Conservation (phyloP, 345 rosid species). For the Iberis pinnata region DNA sequence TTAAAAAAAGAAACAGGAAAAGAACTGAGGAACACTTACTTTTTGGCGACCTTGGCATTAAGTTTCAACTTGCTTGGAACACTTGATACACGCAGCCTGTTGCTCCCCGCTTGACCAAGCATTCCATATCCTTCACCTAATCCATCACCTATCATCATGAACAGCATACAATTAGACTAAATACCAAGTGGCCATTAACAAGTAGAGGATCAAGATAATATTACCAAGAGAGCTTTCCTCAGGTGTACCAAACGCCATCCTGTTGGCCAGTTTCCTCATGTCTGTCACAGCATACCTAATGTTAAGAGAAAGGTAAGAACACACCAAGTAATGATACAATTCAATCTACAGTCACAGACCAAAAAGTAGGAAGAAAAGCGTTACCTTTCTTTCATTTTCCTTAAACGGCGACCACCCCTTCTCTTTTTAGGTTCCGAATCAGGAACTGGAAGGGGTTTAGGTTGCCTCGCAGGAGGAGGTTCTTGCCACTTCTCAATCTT, state of each 20-base stretch:
- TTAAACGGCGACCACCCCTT: conserved; percentile 91
- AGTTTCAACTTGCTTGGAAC: conserved; percentile 92
- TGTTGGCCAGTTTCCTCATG: conserved; percentile 93
- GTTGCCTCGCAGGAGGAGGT: conserved; percentile 98
- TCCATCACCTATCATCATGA: conserved; percentile 68
- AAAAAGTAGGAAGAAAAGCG: not conserved
- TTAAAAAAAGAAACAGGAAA: too few species aligned
- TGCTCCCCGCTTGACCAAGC: conserved; percentile 99
- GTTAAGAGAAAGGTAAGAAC: conserved; percentile 2
- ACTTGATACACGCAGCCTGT: conserved; percentile 78
- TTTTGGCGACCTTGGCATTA: conserved; percentile 87
- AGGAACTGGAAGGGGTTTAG: conserved; percentile 96
- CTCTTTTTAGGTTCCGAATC: conserved; percentile 97
- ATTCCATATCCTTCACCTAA: conserved; percentile 98
- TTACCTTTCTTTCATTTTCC: conserved; percentile 97
- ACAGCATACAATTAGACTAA: conserved; percentile 9
- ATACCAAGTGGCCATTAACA: not conserved
- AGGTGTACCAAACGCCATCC: conserved; percentile 94
- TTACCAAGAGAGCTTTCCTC: conserved; percentile 96
- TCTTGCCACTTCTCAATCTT: conserved; percentile 98
- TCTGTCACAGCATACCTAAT: conserved; percentile 88
- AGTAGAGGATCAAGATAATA: not conserved
- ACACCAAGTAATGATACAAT: not conserved
- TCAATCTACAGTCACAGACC: too few species aligned
- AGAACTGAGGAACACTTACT: conserved; percentile 34